Evolutionary conservation across 306 rosid species (phyloP).

Genomic region (Abrus precatorius): DNA sequence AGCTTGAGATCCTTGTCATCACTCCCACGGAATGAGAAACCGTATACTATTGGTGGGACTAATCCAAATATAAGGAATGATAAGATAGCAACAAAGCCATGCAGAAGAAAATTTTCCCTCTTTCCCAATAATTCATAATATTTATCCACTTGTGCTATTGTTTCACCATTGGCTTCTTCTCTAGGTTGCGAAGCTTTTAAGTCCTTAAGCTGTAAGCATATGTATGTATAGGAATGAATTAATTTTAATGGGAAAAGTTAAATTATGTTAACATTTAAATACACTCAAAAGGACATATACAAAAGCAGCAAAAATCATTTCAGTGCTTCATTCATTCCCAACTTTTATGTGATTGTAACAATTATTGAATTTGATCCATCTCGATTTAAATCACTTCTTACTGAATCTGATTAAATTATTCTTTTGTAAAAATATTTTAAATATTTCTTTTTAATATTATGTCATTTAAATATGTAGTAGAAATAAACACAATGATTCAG

Average conservation of each 20-base stretch:
- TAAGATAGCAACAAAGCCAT: slow-evolving; percentile 56
- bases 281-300: too few relatives aligned
- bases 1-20: slow-evolving; percentile 66
- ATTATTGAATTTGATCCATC: too few relatives aligned
- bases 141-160: slow-evolving; percentile 40
- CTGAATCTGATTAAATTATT: too few relatives aligned
- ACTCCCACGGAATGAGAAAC: slow-evolving; percentile 67
- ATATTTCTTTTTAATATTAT: too few relatives aligned
- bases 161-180: slow-evolving; percentile 31
- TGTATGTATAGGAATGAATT: slow-evolving; percentile 24
- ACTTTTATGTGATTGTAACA: too few relatives aligned
- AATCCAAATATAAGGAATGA: slow-evolving; percentile 74
- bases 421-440: too few relatives aligned
- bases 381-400: too few relatives aligned
- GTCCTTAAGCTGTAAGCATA: slow-evolving; percentile 62
- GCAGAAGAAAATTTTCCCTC: slow-evolving; percentile 60
- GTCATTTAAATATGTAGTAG: too few relatives aligned
- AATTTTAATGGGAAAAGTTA: slow-evolving; percentile 5
- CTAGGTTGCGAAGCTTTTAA: slow-evolving; percentile 54
- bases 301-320: too few relatives aligned
- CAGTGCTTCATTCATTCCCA: too few relatives aligned
- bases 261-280: neutral
- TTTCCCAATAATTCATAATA: slow-evolving; percentile 61
- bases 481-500: too few relatives aligned
- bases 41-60: slow-evolving; percentile 69